Conservation (phyloP, 2,329 filamentous ascomycete species). For the Leptographium galeiforme region DNA sequence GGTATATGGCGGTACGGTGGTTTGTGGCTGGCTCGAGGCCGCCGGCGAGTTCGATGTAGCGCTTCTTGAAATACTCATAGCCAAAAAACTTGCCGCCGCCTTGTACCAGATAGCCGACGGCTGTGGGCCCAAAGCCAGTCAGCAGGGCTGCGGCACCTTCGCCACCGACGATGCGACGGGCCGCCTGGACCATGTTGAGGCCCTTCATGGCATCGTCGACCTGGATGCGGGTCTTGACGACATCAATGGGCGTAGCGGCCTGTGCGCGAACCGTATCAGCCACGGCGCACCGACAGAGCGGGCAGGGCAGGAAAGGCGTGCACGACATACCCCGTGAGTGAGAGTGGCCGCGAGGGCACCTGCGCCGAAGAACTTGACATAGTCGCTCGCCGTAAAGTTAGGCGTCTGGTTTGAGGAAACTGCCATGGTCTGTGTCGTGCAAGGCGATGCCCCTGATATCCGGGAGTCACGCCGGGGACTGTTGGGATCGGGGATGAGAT, state of each 20-base stretch:
- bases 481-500: too few species aligned
- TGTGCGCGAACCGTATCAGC: constrained; percentile 11
- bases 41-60: constrained; percentile 58
- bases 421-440: background rate
- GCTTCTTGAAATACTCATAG: constrained; percentile 91
- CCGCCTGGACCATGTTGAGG: constrained; percentile 67
- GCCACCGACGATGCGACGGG: constrained; percentile 61
- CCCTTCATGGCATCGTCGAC: constrained; percentile 80
- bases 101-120: constrained; percentile 79
- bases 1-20: constrained; percentile 49
- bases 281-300: background rate
- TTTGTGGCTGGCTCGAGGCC: constrained; percentile 30
- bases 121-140: constrained; percentile 74
- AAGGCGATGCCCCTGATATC: background rate
- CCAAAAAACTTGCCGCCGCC: constrained; percentile 85
- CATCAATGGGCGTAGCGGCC: constrained; percentile 44
- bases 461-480: background rate
- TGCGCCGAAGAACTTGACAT: constrained; percentile 39
- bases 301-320: background rate
- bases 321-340: constrained; percentile 32
- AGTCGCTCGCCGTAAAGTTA: constrained; percentile 29
- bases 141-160: constrained; percentile 70
- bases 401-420: constrained; percentile 13
- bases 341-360: constrained; percentile 37
- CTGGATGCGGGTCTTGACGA: constrained; percentile 86